phyloP scores from a whole-genome alignment of 1,139 yeast species.

The Saccharomyces hybrid region DNA sequence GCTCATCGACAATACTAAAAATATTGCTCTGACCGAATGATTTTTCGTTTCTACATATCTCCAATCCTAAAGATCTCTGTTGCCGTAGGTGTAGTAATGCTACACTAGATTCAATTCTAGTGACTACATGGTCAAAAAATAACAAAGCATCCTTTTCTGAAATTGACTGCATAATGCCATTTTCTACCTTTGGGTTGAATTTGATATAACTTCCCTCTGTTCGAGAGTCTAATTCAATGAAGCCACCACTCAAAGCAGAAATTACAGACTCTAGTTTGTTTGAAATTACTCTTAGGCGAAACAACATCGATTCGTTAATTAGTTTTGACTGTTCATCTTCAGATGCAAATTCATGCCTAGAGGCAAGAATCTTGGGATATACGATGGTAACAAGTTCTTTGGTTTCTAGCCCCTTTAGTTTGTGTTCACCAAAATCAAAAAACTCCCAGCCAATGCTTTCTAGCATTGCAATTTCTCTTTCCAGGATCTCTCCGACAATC shows the following conservation, averaged over 20 bases:
- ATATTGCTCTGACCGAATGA: constrained; percentile 12
- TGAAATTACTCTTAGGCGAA: constrained; percentile 22
- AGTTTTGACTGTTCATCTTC: constrained; percentile 21
- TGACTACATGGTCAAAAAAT: constrained; percentile 29
- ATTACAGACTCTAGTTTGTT: constrained; percentile 22
- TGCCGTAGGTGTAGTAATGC: constrained; percentile 27
- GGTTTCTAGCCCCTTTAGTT: constrained; percentile 88
- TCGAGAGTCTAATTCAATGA: constrained; percentile 11
- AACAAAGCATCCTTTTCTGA: constrained; percentile 23
- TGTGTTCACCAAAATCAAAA: constrained; percentile 73
- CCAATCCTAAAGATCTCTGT: constrained; percentile 18
- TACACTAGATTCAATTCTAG: constrained; percentile 28
- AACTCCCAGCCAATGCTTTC: constrained; percentile 66
- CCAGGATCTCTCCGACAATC: constrained; percentile 56
- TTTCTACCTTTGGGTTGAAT: constrained; percentile 14
- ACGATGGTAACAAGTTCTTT: constrained; percentile 80
- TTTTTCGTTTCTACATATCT: constrained; percentile 13
- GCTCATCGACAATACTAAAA: constrained; percentile 21
- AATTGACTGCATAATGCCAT: constrained; percentile 13
- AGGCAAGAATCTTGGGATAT: constrained; percentile 59
- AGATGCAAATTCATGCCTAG: constrained; percentile 40
- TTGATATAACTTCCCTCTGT: constrained; percentile 1
- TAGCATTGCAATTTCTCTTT: constrained; percentile 58
- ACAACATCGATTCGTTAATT: constrained; percentile 23
- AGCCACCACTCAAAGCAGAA: constrained; percentile 23